A percentile compares a stretch with the other conserved stretches of the same genome.
Conservation (phyloP, 1,139 yeast species). For the Taphrina flavorubra region DNA sequence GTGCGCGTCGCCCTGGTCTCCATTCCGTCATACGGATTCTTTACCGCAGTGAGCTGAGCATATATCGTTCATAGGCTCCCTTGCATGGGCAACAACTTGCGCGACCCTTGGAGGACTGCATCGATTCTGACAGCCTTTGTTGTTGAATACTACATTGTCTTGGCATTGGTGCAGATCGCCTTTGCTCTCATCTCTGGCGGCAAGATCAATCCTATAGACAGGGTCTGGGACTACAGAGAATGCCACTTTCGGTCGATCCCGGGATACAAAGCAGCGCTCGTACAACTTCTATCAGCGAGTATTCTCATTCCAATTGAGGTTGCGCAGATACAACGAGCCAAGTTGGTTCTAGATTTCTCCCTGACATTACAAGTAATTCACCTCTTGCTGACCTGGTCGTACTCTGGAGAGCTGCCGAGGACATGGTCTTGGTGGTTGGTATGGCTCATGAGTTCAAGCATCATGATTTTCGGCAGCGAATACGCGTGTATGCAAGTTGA, state of each 20-base stretch:
- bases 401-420: constrained; percentile 28
- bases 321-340: constrained; percentile 36
- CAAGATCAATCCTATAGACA: constrained; percentile 21
- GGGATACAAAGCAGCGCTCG: constrained; percentile 15
- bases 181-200: constrained; percentile 21
- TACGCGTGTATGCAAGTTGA: constrained; percentile 41
- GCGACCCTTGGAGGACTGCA: constrained; percentile 34
- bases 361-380: constrained; percentile 37
- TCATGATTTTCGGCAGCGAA: constrained; percentile 42
- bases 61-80: neutral
- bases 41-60: too few relatives aligned
- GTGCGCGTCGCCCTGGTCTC: too few relatives aligned
- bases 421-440: constrained; percentile 40
- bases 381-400: constrained; percentile 33
- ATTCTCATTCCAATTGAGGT: constrained; percentile 26
- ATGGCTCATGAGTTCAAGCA: constrained; percentile 28
- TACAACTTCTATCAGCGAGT: constrained; percentile 18
- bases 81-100: constrained; percentile 27
- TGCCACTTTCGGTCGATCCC: constrained; percentile 44
- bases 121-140: constrained; percentile 28
- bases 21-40: too few relatives aligned
- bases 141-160: constrained; percentile 17
- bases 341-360: constrained; percentile 41
- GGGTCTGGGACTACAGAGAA: constrained; percentile 28
- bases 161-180: constrained; percentile 18